Evolutionary conservation across 257 asterid genomes (phyloP).

Genomic region (Forsythia viridissima): DNA sequence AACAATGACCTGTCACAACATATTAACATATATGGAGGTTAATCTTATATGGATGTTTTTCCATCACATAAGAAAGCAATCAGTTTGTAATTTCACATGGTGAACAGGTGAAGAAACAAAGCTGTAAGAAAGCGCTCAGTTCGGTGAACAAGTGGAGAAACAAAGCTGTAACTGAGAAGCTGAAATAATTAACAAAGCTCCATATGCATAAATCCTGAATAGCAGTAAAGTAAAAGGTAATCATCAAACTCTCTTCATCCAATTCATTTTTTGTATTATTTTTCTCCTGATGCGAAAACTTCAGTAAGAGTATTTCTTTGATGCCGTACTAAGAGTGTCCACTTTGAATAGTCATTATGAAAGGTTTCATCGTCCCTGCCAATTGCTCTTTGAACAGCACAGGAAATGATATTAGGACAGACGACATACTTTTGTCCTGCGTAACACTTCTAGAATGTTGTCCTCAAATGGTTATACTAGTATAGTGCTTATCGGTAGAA

Average conservation of each 20-base stretch:
- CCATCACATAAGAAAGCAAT: not conserved
- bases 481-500: no score
- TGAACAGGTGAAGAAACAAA: conserved; percentile 2
- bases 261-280: not conserved
- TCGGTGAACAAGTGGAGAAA: conserved; percentile 8
- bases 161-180: not conserved
- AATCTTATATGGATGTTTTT: conserved; percentile 3
- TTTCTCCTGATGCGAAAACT: not conserved
- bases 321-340: not conserved
- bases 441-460: no score
- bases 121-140: not conserved
- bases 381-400: not conserved
- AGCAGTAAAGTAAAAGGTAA: not conserved
- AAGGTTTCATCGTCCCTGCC: not conserved
- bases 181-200: conserved; percentile 1
- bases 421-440: not conserved
- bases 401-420: not conserved
- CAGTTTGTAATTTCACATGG: not conserved
- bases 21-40: conserved; percentile 10
- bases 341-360: not conserved
- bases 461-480: not conserved
- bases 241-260: not conserved
- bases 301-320: not conserved
- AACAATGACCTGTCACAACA: conserved; percentile 63
- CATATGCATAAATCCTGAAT: not conserved